A percentile compares a stretch with the other conserved stretches of the same genome.
Evolutionary conservation across 768 basidiomycete genomes (phyloP).

Genomic region (Kwoniella sp.): DNA sequence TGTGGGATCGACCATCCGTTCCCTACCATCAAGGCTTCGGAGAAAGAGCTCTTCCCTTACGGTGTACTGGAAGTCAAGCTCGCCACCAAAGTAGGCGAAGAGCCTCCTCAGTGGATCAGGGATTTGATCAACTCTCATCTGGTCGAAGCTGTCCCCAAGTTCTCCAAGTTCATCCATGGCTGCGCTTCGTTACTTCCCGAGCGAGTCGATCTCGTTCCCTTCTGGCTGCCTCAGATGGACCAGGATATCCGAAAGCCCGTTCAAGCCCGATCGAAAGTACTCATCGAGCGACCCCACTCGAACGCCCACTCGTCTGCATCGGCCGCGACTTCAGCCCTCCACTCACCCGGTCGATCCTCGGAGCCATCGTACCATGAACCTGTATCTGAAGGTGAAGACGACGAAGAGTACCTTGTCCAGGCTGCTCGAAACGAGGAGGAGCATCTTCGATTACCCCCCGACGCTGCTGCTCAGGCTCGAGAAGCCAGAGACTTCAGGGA

Average conservation of each 20-base stretch:
- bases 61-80: conserved; percentile 97
- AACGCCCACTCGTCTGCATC: conserved; percentile 50
- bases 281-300: conserved; percentile 66
- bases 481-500: conserved; percentile 87
- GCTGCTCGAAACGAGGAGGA: conserved; percentile 80
- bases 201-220: conserved; percentile 93
- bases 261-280: conserved; percentile 66
- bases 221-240: conserved; percentile 97
- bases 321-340: conserved; percentile 54
- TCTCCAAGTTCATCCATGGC: conserved; percentile 93
- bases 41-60: conserved; percentile 94
- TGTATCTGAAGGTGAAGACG: conserved; percentile 92
- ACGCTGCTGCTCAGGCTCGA: conserved; percentile 65
- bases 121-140: conserved; percentile 94
- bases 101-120: conserved; percentile 93
- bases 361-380: conserved; percentile 73
- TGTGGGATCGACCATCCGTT: conserved; percentile 93
- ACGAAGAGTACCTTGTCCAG: conserved; percentile 61
- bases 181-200: conserved; percentile 89
- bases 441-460: conserved; percentile 72
- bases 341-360: conserved; percentile 59
- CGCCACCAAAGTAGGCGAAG: conserved; percentile 92
- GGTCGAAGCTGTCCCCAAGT: conserved; percentile 97
- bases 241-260: conserved; percentile 88
- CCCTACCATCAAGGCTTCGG: conserved; percentile 69